Evolutionary conservation across 257 asterid genomes (phyloP), one percentile per base, ranked within the genome.

Genomic region (Voacanga thouarsii): DNA sequence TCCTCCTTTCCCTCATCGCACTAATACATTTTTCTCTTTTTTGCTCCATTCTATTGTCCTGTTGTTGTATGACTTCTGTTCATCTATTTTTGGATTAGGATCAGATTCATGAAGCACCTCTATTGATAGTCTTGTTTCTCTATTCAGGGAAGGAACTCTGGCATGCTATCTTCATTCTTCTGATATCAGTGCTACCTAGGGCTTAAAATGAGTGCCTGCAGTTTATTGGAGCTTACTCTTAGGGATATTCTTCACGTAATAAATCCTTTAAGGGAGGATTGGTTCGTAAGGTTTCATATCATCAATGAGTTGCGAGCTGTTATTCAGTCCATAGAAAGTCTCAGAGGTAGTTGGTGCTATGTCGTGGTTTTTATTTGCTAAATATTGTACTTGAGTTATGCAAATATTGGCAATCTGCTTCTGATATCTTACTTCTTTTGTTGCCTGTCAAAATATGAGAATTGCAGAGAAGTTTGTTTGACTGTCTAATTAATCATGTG

Each of bases 211-310:
- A 87, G 81, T 74, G 84, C 86, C 71, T 74, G 76, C 75, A 80
- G 75, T 80, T 47, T 72, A 60, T 85, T 95, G 85, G 97, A 93
- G 76, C 77, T 5, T 82, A 85, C 90, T 71, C 80, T 92, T 65
- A 56, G 43, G 74, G 88, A 87, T 63, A 85, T 91, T 82, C 90
- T 94, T 76, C 56, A 45, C 16, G 84, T 63, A 37, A 82, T 92
- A 78, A 82, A 85, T 84, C 99, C 98, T 66, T 71, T 76, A 41
- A 37, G 49, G 65, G 93, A 88, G 70, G 99, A 95, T 81, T 93
- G 98, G 98, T 7, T 80, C 14, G 37, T 72, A 49, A 87, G 99
- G 78, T 82, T 86, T 80, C 86, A 59, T 44, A 78, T 90, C 41
- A 88, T 93, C 77, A 18, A 81, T 10, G 97, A 93, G 65, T 74